Conservation (phyloP, 2,329 filamentous ascomycete species). For the Phialocephala sp. region DNA sequence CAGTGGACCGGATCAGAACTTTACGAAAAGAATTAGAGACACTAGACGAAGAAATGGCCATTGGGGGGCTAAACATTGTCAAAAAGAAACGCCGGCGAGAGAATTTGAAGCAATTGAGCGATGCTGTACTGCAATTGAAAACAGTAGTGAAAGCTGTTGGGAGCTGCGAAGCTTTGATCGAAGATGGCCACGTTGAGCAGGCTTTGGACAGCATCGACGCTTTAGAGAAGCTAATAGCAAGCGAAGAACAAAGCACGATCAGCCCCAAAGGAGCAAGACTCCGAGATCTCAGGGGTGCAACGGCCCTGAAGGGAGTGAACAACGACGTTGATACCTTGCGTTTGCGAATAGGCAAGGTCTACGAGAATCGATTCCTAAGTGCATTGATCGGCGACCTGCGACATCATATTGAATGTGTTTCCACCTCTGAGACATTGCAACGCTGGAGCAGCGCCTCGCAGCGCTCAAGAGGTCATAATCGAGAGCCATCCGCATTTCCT, state of each 20-base stretch:
- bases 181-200: conserved; percentile 80
- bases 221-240: conserved; percentile 80
- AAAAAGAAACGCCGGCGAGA: conserved; percentile 81
- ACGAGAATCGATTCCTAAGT: conserved; percentile 79
- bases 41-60: conserved; percentile 85
- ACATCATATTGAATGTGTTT: conserved; percentile 77
- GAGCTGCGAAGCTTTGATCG: conserved; percentile 80
- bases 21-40: conserved; percentile 79
- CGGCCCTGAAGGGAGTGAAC: conserved; percentile 79
- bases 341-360: conserved; percentile 83
- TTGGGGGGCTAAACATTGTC: conserved; percentile 83
- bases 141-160: conserved; percentile 66
- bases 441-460: conserved; percentile 83
- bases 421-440: conserved; percentile 74
- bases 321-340: conserved; percentile 78
- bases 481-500: conserved; percentile 73
- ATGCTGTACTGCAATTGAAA: conserved; percentile 82
- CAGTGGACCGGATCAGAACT: conserved; percentile 82
- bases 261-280: conserved; percentile 43
- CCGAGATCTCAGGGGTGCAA: conserved; percentile 76
- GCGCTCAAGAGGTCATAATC: conserved; percentile 68
- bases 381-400: conserved; percentile 80
- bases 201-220: conserved; percentile 79
- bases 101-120: conserved; percentile 81
- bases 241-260: conserved; percentile 55